Base-by-base conservation (phyloP, 176 grass and related monocot species). In the Avena sativa region DNA sequence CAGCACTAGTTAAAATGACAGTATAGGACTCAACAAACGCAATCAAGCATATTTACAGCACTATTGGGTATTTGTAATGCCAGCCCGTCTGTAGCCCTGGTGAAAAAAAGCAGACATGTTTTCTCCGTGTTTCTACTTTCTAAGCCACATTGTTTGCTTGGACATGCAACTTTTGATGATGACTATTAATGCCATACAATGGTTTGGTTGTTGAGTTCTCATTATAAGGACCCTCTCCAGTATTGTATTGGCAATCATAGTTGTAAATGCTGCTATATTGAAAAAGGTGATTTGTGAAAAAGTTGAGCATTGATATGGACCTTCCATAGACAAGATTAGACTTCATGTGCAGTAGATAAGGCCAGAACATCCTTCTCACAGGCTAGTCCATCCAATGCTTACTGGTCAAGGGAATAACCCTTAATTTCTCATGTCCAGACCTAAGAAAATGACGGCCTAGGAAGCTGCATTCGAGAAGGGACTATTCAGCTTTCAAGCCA, bases 391-490 rank as follows among this genome's bases (percentile, higher is more conserved):
- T 38, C 57, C 4, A 20, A 53, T 44, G 43, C 44, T 79, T 79
- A 36, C 44, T 88, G 61, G 49, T 76, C 59, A 58, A 68, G 46
- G 7, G n/a, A 32, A 88, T 49, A 78, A 32, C 16, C 40, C 36
- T 71, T 52, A 71, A 46, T 74, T 63, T 82, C 46, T 26, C 36
- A 76, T 5, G 16, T 56, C 79, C 59, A 76, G 11, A 76, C 1
- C 17, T 47, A 19, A 83, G 71, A 19, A 68, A 44, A 57, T 6
- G 15, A 47, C 49, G 0, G 32, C 64, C 34, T 47, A 80, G 34
- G 80, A 89, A 73, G 44, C 55, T 80, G 28, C 12, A 79, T 71
- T 79, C 8, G 43, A 71, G 23, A 50, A 88, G 47, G 40, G 3
- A 9, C 26, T 44, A 58, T 56, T 56, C 66, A 80, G 67, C 30